A percentile compares a stretch with the other conserved stretches of the same genome.
Evolutionary conservation across 306 rosid species (phyloP).

Genomic region (Prunus campanulata): DNA sequence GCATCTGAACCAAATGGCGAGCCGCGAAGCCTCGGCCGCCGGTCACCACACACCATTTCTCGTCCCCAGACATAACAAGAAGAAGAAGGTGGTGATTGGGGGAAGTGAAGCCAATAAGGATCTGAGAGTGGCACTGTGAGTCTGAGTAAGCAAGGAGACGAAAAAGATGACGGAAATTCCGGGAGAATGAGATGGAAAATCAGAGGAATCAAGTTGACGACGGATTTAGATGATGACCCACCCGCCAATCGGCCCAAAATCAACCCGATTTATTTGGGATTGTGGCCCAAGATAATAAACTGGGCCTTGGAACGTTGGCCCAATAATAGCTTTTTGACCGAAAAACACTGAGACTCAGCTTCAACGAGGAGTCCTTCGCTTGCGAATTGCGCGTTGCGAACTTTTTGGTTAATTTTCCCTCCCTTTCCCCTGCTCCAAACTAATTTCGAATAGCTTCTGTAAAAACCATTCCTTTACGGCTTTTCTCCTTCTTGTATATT

Average conservation of each 20-base stretch:
- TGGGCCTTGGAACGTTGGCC: not conserved
- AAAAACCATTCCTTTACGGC: not conserved
- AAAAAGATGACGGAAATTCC: not conserved
- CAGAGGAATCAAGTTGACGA: not conserved
- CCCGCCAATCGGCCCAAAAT: not conserved
- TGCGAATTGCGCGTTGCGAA: not conserved
- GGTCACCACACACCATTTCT: slow-evolving; percentile 82
- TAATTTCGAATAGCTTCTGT: slow-evolving; percentile 6
- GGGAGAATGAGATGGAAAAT: not conserved
- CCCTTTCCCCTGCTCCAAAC: slow-evolving; percentile 16
- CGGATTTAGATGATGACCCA: not conserved
- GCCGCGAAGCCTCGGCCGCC: slow-evolving; percentile 98
- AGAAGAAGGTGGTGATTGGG: not conserved
- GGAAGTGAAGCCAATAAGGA: not conserved
- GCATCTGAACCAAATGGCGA: slow-evolving; percentile 81
- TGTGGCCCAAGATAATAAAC: not conserved
- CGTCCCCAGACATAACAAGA: slow-evolving; percentile 40
- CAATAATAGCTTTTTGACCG: not conserved
- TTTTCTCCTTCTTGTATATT: not conserved
- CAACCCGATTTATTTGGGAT: not conserved
- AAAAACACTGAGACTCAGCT: not conserved
- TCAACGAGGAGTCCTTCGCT: not conserved
- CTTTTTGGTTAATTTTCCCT: slow-evolving; percentile 8
- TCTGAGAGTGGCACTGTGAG: slow-evolving; percentile 3
- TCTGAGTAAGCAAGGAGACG: not conserved